A percentile compares a stretch with the other conserved stretches of the same genome.
Evolutionary conservation across 257 asterid genomes (phyloP).

Genomic region (Nicotiana paniculata): DNA sequence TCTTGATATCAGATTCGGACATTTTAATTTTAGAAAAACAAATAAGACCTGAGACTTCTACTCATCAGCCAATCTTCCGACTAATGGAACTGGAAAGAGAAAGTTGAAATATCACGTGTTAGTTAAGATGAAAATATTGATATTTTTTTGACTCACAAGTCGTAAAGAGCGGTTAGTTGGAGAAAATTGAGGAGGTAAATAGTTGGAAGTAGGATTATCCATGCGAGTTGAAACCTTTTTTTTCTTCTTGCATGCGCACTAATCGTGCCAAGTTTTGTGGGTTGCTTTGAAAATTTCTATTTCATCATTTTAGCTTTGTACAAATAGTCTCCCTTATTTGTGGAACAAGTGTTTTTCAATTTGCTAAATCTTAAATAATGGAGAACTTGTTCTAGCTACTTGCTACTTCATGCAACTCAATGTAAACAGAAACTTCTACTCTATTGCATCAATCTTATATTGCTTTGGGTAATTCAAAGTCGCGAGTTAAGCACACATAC

Average conservation of each 20-base stretch:
- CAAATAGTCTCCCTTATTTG: background rate
- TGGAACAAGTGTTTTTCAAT: background rate
- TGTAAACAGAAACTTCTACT: background rate
- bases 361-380: background rate
- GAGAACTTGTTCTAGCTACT: no score
- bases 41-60: background rate
- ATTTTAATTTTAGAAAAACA: no score
- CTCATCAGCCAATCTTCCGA: background rate
- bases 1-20: no score
- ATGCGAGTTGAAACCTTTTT: background rate
- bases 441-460: no score
- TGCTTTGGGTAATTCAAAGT: background rate
- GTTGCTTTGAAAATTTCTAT: background rate
- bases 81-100: constrained; percentile 1
- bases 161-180: background rate
- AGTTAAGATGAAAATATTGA: background rate
- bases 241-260: background rate
- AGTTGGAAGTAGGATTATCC: background rate
- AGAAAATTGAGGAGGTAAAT: background rate
- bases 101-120: background rate
- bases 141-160: background rate
- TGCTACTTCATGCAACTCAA: no score
- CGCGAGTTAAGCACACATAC: no score
- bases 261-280: background rate
- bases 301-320: background rate